These are phyloP conservation scores for Chalara sp. DNA, from an alignment of 2,329 filamentous ascomycete species.

Conservation along the genomic window DNA sequence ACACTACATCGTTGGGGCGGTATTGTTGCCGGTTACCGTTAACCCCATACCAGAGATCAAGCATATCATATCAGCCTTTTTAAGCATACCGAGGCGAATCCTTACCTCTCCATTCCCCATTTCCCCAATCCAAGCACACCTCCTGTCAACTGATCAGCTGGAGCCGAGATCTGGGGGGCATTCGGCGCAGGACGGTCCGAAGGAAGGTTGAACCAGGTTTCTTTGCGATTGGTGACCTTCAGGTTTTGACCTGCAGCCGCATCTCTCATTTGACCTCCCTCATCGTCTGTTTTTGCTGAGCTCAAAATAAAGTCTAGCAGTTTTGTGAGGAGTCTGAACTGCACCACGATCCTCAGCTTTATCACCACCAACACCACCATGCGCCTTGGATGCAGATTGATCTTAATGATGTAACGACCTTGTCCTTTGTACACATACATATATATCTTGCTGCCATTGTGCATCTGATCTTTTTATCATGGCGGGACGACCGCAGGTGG, in stretches of 20 bases:
- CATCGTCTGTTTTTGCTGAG: background rate
- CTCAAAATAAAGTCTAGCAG: constrained; percentile 1
- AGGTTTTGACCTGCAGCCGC: background rate
- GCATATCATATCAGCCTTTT: background rate
- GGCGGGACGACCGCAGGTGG: constrained; percentile 27
- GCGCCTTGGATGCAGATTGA: constrained; percentile 12
- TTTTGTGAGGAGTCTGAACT: constrained; percentile 1
- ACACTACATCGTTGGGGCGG: too few relatives aligned
- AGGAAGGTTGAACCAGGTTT: background rate
- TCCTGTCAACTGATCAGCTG: constrained; percentile 6
- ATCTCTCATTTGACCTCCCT: constrained; percentile 1
- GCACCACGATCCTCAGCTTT: constrained; percentile 8
- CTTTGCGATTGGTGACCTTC: background rate
- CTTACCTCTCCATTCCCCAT: background rate
- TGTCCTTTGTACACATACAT: constrained; percentile 2
- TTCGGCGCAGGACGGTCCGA: constrained; percentile 2
- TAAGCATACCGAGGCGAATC: background rate
- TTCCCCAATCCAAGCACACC: background rate
- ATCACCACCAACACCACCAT: background rate
- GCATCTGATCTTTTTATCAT: constrained; percentile 12
- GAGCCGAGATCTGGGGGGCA: constrained; percentile 1
- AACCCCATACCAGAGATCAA: background rate
- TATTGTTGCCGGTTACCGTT: too few relatives aligned
- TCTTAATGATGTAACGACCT: constrained; percentile 22
- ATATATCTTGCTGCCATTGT: background rate